Base-by-base conservation (phyloP, 2,329 filamentous ascomycete species). In the Fusarium luffae region DNA sequence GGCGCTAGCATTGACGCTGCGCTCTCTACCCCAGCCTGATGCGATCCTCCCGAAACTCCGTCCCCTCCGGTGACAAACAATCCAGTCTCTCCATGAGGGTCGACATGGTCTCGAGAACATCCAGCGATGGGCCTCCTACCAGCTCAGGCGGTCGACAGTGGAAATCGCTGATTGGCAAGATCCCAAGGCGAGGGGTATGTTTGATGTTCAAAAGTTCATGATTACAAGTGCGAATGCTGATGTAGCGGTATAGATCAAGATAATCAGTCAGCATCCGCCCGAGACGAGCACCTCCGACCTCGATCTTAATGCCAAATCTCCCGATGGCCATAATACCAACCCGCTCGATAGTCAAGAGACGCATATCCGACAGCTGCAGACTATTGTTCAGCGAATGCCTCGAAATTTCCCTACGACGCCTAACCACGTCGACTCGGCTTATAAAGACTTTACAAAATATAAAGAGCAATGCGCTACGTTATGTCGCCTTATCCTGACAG, bases 371-470 rank as follows among this genome's bases (percentile, higher is more conserved):
- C 79, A 80, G 55, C 76, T 82, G 4, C 77, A 79, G 14, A 63
- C 72, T 25, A 72, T 81, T 10, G 69, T 80, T 11, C 78, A 78
- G 57, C 77, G 79, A 49, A 78, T 82, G 71, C 68, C 68, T 28
- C 75, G 78, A 44, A 71, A 77, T 41, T 73, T 76, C 6, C 77
- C 80, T 5, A 68, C 76, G 0, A 75, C 74, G 2, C 75, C 79
- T 4, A 79, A 72, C 58, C 76, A 81, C 8, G 79, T 85, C 18
- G 84, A 85, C 59, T 76, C 78, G 5, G 81, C 80, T 7, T 85
- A 82, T 69, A 81, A 82, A 25, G 78, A 82, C 9, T 85, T 84
- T 48, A 69, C 71, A 54, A 85, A 80, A 65, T 68, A 82, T 49
- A 80, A 76, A 56, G 81, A 83, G 3, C 78, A 77, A 54, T 82